phyloP scores from a whole-genome alignment of 2,329 filamentous ascomycete genomes.

The Drechslerella coelobrocha region DNA sequence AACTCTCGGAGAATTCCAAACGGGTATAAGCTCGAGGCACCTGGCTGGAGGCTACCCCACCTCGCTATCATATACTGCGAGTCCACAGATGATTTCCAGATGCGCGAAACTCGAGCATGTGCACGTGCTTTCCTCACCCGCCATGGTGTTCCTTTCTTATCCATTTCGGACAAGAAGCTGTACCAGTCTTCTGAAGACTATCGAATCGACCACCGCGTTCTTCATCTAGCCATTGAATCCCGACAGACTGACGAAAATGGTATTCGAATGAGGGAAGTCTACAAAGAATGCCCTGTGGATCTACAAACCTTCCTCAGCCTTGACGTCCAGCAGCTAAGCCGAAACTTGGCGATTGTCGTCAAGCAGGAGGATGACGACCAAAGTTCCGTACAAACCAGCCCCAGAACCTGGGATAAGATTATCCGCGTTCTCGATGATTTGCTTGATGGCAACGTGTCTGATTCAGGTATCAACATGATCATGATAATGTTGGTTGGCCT shows the following conservation, averaged over 20 bases:
- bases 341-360: conserved; percentile 62
- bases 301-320: conserved; percentile 63
- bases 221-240: conserved; percentile 63
- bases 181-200: conserved; percentile 57
- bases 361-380: conserved; percentile 37
- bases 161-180: conserved; percentile 61
- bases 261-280: conserved; percentile 54
- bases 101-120: conserved; percentile 58
- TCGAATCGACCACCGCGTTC: conserved; percentile 60
- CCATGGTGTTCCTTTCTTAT: conserved; percentile 62
- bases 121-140: conserved; percentile 62
- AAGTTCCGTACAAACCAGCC: conserved; percentile 3
- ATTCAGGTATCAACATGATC: conserved; percentile 7
- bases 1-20: conserved; percentile 50
- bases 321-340: conserved; percentile 65
- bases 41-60: conserved; percentile 62
- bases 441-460: conserved; percentile 6
- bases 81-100: conserved; percentile 59
- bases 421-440: conserved; percentile 14
- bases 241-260: conserved; percentile 52
- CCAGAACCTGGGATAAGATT: conserved; percentile 22
- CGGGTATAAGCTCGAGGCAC: conserved; percentile 58
- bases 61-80: conserved; percentile 63
- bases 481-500: conserved; percentile 11
- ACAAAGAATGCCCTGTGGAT: conserved; percentile 62